A percentile compares a stretch with the other conserved stretches of the same genome.
Evolutionary conservation across 2,329 filamentous ascomycete genomes (phyloP).

Genomic region (Penicillium sclerotiorum): DNA sequence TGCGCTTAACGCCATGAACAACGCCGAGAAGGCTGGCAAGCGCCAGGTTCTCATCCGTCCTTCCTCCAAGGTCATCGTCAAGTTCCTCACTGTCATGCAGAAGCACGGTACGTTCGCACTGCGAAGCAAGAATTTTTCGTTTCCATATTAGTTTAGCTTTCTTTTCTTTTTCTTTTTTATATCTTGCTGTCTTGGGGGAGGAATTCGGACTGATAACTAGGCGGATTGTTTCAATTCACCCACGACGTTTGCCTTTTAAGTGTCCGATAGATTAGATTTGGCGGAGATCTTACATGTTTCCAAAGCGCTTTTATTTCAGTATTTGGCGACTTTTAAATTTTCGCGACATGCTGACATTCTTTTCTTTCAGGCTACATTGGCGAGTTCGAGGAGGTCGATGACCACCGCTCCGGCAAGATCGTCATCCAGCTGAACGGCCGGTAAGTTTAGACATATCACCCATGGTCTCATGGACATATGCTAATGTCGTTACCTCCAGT

Average conservation of each 20-base stretch:
- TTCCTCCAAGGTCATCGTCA: conserved; percentile 99
- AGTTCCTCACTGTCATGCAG: conserved; percentile 99
- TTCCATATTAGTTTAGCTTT: conserved; percentile 9
- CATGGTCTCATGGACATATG: background rate
- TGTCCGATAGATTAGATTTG: conserved; percentile 89
- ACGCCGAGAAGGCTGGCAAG: conserved; percentile 99
- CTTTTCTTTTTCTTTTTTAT: conserved; percentile 9
- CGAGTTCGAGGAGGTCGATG: conserved; percentile 99
- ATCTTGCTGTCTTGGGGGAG: conserved; percentile 13
- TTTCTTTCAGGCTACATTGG: conserved; percentile 83
- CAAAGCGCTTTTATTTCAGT: conserved; percentile 61
- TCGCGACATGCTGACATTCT: conserved; percentile 77
- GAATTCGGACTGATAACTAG: conserved; percentile 99
- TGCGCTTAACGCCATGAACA: conserved; percentile 99
- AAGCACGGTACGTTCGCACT: conserved; percentile 91
- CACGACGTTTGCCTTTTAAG: conserved; percentile 99
- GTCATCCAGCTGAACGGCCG: conserved; percentile 99
- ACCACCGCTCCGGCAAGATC: conserved; percentile 99
- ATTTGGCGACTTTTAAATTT: conserved; percentile 92
- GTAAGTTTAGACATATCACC: conserved; percentile 36
- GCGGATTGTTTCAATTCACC: conserved; percentile 77
- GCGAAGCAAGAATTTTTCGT: background rate
- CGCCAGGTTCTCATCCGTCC: conserved; percentile 98
- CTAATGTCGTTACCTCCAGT: conserved; percentile 35
- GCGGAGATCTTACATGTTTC: conserved; percentile 97